Evolutionary conservation across 441 rosid genomes (phyloP), one percentile per base, ranked within the genome.

Genomic region (Euphorbia corollata): DNA sequence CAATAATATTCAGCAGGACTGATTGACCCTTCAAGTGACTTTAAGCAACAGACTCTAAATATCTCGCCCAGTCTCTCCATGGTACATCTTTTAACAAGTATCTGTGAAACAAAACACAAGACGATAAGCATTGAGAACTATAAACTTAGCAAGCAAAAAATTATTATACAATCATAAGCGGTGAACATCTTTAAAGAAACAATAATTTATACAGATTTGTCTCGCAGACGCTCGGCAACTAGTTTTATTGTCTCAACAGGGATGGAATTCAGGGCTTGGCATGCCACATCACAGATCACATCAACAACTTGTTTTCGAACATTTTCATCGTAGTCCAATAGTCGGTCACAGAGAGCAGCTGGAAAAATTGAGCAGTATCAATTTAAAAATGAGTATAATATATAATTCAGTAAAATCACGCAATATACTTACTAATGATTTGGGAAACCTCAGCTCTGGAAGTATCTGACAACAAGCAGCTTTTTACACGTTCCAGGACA

Each of bases 291-390:
- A 70, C 96, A 85, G 71, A 92, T 84, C 45, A 92, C 96, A 69
- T 85, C 88, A 83, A 92, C 98, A 67, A 92, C 98, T 85, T 85
- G 90, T 85, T 90, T 92, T 61, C 99, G 86, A 61, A 96, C 89
- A 73, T 90, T 90, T 83, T 92, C 99, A 81, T 96, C 99, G 71
- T 85, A 90, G 83, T 92, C 99, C 88, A 92, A 77, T 66, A 96
- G 86, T 64, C 99, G 96, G 59, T 92, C 99, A 78, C 94, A 85
- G 27, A 96, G 92, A 23, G 96, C 97, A 86, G 91, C 99, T 96
- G 81, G 73, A 61, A 55, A 74, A 55, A 69, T 53, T 59, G 58
- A 76, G 69, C 36, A 61, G 68, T 30, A 68, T 68, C 51, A 81
- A 67, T 47, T 72, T 59, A 45, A 77, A 73, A 47, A 63, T 34